phyloP scores from a whole-genome alignment of 345 rosid species.

The Pugionium cornutum region DNA sequence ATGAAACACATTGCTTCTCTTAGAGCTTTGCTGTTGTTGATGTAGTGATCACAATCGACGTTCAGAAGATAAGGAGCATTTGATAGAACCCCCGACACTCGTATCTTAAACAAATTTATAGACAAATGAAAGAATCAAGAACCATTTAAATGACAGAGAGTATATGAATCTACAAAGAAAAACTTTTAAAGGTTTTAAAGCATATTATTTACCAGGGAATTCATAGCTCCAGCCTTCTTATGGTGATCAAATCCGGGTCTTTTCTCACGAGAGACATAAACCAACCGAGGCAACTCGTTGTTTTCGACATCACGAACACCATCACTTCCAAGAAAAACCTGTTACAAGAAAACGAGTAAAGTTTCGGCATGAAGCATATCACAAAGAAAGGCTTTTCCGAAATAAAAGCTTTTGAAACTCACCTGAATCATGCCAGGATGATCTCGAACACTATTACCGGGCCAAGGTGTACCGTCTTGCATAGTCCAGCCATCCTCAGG shows the following conservation, averaged over 20 bases:
- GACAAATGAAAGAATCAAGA: slow-evolving; percentile 16
- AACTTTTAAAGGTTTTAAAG: not conserved
- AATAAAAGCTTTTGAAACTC: slow-evolving; percentile 31
- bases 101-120: slow-evolving; percentile 50
- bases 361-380: slow-evolving; percentile 2
- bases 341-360: slow-evolving; percentile 10
- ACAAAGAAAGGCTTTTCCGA: not conserved
- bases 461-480: slow-evolving; percentile 99
- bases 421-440: slow-evolving; percentile 99
- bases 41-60: slow-evolving; percentile 96
- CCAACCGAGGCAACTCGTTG: slow-evolving; percentile 85
- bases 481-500: slow-evolving; percentile 99
- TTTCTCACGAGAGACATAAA: slow-evolving; percentile 99
- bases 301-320: slow-evolving; percentile 80
- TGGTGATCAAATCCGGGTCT: slow-evolving; percentile 99
- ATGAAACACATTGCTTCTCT: slow-evolving; percentile 99
- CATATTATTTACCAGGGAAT: slow-evolving; percentile 66
- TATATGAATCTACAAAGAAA: slow-evolving; percentile 8
- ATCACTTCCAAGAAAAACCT: slow-evolving; percentile 93
- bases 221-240: slow-evolving; percentile 99
- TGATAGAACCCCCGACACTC: slow-evolving; percentile 94
- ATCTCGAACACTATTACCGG: slow-evolving; percentile 89
- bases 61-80: slow-evolving; percentile 95
- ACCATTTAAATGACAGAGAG: slow-evolving; percentile 1
- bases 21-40: slow-evolving; percentile 93